Percentiles rank a stretch among this genome's conserved stretches.
phyloP scores from a whole-genome alignment of 352 stramenopile species.

The Globisporangium yorkense region DNA sequence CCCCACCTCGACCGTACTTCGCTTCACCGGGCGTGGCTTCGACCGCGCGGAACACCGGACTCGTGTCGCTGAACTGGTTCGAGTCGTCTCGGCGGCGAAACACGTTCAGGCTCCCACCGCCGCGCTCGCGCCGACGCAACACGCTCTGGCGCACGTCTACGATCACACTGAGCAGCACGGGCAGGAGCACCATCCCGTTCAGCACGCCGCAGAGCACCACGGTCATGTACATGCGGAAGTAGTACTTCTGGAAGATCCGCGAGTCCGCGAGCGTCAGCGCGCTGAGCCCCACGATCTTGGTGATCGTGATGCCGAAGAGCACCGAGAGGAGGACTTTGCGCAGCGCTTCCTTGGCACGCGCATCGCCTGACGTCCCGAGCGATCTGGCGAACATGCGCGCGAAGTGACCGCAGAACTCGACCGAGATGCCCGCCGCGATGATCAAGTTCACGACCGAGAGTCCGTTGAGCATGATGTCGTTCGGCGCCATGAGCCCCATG shows the following conservation, averaged over 20 bases:
- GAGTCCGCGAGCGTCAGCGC: slow-evolving; percentile 77
- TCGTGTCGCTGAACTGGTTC: slow-evolving; percentile 14
- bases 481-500: slow-evolving; percentile 52
- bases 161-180: slow-evolving; percentile 45
- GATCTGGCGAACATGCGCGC: slow-evolving; percentile 54
- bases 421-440: slow-evolving; percentile 60
- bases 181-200: slow-evolving; percentile 66
- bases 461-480: slow-evolving; percentile 71
- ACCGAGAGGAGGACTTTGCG: slow-evolving; percentile 60
- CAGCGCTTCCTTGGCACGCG: slow-evolving; percentile 44
- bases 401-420: slow-evolving; percentile 80
- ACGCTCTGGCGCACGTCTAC: slow-evolving; percentile 33
- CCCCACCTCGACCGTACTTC: not conserved
- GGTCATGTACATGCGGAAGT: slow-evolving; percentile 88
- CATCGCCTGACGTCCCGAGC: slow-evolving; percentile 21
- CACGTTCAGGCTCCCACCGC: not conserved
- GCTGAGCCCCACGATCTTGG: slow-evolving; percentile 80
- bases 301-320: slow-evolving; percentile 85
- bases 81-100: not conserved
- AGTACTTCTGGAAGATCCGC: slow-evolving; percentile 88
- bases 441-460: slow-evolving; percentile 81
- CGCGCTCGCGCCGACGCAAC: slow-evolving; percentile 15
- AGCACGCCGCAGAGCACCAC: slow-evolving; percentile 77
- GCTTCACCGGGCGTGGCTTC: not conserved
- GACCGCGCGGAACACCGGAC: slow-evolving; percentile 11